Evolutionary conservation across 2,329 filamentous ascomycete species (phyloP), one percentile per base, ranked within the genome.

Genomic region (Magnaporthiopsis incrustans): DNA sequence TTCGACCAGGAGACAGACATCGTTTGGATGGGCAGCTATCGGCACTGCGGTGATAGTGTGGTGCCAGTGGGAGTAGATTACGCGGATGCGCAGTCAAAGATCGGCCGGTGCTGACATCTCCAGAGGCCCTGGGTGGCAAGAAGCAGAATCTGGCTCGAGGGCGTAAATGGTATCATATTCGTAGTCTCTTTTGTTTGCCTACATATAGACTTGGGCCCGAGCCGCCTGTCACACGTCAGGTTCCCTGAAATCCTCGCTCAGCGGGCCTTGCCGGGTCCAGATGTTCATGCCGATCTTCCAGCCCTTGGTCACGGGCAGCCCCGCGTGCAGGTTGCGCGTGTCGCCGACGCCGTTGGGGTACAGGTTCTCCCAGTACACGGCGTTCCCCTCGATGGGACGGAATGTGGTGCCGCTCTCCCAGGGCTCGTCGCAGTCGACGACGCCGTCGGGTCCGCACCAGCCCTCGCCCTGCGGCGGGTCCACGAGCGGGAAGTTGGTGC

Each of bases 241-340:
- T 3, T 73, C 75, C 50, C 75, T 68, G 26, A 75, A 69, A 2
- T 74, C 73, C 30, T 73, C 71, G 25, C 73, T 70, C 33, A 81
- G 65, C 1, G 73, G 71, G 38, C 73, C 76, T 69, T 81, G 75
- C 57, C 79, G 72, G 53, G 80, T 82, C 79, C 79, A 82, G 50
- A 82, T 81, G 65, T 82, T 82, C 78, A 82, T 80, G 14, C 80
- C 80, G 64, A 81, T 76, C 71, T 82, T 82, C 56, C 74, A 74
- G 8, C 80, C 80, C 38, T 70, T 73, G 7, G 76, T 76, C 3
- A 82, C 77, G 0, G 79, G 78, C 66, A 82, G 64, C 1, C 79
- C 79, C 0, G 79, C 79, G 69, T 82, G 80, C 66, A 81, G 66
- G 38, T 76, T 80, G 56, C 77, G 73, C 65, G 75, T 71, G 63